Evolutionary conservation across 768 basidiomycete genomes (phyloP), one percentile per base, ranked within the genome.

Genomic region (Boletus reticuloceps): DNA sequence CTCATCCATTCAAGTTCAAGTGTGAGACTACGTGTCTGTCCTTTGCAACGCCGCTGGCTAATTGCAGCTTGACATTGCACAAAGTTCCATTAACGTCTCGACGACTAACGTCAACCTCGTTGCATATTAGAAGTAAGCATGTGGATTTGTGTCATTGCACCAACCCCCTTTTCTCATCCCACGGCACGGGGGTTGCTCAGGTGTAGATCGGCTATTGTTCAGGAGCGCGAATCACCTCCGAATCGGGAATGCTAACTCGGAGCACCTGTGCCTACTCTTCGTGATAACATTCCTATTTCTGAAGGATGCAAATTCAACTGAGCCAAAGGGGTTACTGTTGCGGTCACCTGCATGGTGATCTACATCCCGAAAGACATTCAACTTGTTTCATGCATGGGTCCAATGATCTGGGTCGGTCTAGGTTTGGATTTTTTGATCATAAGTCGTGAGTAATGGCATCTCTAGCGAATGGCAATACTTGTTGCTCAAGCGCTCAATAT

Each of bases 41-140:
- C n/a, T 20, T 38, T 38, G 11, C 19, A 58, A 25, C 48, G 60
- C 60, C 60, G 48, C 52, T 46, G 22, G 55, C 11, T 53, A 27
- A 51, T 48, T 47, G 17, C 14, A 40, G 11, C 17, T 38, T 59
- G 60, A 51, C 61, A 25, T 63, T 40, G 29, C 42, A 32, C 29
- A 41, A 44, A 63, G 46, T 54, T 58, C 39, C 44, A 38, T 25
- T 19, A 19, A 40, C 36, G 54, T 57, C 39, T 42, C 17, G 5
- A 40, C 17, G 19, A 34, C 16, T 31, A 22, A 59, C 51, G 48
- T 55, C 39, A 41, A 32, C 22, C 7, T 12, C 32, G 22, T 25
- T 39, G 19, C 4, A 13, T 37, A 46, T 20, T 16, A 32, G 22
- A 37, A 27, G 47, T 31, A 19, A 34, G 17, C 29, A 29, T 27